Conservation (phyloP, 2,329 filamentous ascomycete genomes). For the Sclerotinia subarctica region DNA sequence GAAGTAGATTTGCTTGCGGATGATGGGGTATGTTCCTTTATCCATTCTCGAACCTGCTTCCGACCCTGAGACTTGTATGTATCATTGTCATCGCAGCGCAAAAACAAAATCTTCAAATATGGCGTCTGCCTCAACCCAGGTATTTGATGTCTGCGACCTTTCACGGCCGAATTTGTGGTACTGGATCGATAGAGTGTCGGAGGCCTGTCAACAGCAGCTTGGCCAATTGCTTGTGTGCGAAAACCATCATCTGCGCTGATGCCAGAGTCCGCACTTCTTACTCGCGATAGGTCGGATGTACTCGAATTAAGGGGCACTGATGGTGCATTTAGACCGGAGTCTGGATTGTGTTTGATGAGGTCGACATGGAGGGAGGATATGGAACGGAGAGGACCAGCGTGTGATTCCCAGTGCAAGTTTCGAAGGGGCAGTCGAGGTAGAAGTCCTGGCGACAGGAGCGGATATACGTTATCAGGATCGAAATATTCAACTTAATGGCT, state of each 20-base stretch:
- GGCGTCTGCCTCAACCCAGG: conserved; percentile 89
- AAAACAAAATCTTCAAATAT: conserved; percentile 84
- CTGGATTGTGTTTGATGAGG: conserved; percentile 60
- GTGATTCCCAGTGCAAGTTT: conserved; percentile 96
- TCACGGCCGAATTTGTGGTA: conserved; percentile 37
- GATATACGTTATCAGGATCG: conserved; percentile 87
- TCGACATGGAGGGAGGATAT: conserved; percentile 92
- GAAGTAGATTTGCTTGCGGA: conserved; percentile 58
- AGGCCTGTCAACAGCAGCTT: conserved; percentile 34
- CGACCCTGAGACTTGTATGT: conserved; percentile 80
- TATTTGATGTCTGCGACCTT: conserved; percentile 83
- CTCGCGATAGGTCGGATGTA: conserved; percentile 36
- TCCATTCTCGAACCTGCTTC: conserved; percentile 83
- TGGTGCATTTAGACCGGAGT: conserved; percentile 41
- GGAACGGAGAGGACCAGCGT: conserved; percentile 83
- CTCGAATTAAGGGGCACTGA: conserved; percentile 39
- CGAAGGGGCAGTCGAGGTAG: conserved; percentile 76
- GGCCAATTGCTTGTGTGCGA: conserved; percentile 53
- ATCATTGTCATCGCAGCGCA: conserved; percentile 94
- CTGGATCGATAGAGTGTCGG: conserved; percentile 26
- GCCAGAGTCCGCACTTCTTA: conserved; percentile 41
- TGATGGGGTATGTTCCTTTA: conserved; percentile 69
- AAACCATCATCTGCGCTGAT: conserved; percentile 55
- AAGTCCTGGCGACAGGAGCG: conserved; percentile 74
- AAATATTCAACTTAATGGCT: conserved; percentile 77